Percentiles rank a stretch among this genome's conserved stretches.
phyloP scores from a whole-genome alignment of 257 asterid species.

The Nicotiana benthamiana region DNA sequence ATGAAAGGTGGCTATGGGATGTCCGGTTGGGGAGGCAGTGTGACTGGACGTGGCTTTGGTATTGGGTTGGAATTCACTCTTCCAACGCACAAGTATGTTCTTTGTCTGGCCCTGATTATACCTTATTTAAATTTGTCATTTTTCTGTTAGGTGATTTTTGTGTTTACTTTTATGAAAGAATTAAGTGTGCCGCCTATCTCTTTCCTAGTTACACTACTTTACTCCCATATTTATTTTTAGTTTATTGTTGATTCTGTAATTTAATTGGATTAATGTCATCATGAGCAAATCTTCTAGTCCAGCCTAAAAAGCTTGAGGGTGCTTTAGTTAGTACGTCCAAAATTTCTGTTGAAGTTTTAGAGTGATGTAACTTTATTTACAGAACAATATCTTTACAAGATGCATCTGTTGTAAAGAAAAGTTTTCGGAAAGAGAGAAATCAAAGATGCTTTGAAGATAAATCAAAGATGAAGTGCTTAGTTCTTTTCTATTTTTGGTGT shows the following conservation, averaged over 20 bases:
- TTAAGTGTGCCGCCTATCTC: background rate
- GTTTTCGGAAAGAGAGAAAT: no score
- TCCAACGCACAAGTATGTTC: constrained; percentile 90
- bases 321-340: background rate
- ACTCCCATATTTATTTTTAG: background rate
- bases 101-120: background rate
- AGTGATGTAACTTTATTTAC: background rate
- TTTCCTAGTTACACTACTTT: background rate
- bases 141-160: background rate
- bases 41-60: constrained; percentile 77
- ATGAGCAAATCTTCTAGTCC: background rate
- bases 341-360: background rate
- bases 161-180: background rate
- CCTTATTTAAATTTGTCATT: background rate
- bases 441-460: no score
- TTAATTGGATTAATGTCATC: background rate
- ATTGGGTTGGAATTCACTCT: constrained; percentile 97
- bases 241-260: background rate
- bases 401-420: no score
- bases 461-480: no score
- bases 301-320: background rate
- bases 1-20: constrained; percentile 56
- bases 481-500: no score
- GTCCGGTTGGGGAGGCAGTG: constrained; percentile 66
- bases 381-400: background rate